A percentile compares a stretch with the other conserved stretches of the same genome.
Evolutionary conservation across 228 moss, liverwort and hornwort genomes (phyloP).

Genomic region (Sphagnum fallax): DNA sequence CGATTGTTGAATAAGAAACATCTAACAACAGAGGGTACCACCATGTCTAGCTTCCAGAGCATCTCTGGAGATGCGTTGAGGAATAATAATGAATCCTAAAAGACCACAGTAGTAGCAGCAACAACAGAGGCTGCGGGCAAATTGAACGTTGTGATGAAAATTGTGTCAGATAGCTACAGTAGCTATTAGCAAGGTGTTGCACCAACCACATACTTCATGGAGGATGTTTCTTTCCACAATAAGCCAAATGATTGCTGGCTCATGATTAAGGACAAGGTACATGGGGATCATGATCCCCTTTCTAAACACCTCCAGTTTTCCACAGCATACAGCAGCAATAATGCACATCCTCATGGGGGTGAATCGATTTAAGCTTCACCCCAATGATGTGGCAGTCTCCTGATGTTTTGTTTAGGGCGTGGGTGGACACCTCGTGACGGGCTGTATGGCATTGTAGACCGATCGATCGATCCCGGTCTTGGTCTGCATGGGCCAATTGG

Average conservation of each 20-base stretch:
- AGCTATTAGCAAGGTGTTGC: slow-evolving; percentile 15
- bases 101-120: background rate
- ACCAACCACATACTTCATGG: slow-evolving; percentile 9
- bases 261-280: slow-evolving; percentile 71
- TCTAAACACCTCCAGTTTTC: background rate
- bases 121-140: slow-evolving; percentile 15
- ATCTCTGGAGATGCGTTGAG: slow-evolving; percentile 11
- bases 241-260: slow-evolving; percentile 65
- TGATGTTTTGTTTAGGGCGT: no score
- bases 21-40: slow-evolving; percentile 3
- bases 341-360: background rate
- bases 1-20: slow-evolving; percentile 35
- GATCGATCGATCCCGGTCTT: no score
- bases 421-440: no score
- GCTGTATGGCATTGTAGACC: no score
- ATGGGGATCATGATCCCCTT: background rate
- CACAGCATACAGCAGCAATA: background rate
- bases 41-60: slow-evolving; percentile 13
- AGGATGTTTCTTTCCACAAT: slow-evolving; percentile 36
- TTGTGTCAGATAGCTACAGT: no score
- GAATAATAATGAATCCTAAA: slow-evolving; percentile 4
- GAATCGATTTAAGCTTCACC: no score
- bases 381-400: no score
- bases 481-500: no score
- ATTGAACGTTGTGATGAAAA: background rate